These are phyloP conservation scores for Phialemoniopsis sp. DNA, from an alignment of 2,329 filamentous ascomycete species.

Conservation along the genomic window DNA sequence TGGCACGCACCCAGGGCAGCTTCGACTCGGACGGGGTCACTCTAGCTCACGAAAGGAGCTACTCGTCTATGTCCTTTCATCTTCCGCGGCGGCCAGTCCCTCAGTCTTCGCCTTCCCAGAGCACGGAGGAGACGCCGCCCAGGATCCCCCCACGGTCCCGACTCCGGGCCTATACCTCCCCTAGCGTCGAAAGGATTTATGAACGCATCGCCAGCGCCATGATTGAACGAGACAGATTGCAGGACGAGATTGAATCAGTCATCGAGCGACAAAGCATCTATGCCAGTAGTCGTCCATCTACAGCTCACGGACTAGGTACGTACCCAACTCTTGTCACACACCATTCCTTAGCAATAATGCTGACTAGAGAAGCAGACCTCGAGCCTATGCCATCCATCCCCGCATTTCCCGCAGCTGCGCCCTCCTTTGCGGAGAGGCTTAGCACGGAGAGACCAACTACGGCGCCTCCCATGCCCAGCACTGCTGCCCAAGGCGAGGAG, in stretches of 20 bases:
- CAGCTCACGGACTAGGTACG: conserved; percentile 36
- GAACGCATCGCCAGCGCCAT: conserved; percentile 53
- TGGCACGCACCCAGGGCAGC: conserved; percentile 25
- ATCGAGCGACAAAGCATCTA: conserved; percentile 59
- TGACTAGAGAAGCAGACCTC: conserved; percentile 25
- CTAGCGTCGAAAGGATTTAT: conserved; percentile 46
- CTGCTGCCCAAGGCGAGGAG: no score
- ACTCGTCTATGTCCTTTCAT: conserved; percentile 52
- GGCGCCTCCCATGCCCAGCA: conserved; percentile 14
- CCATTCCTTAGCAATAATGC: not conserved
- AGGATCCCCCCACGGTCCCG: conserved; percentile 41
- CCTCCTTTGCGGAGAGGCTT: conserved; percentile 53
- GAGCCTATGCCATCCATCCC: conserved; percentile 53
- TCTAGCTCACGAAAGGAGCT: conserved; percentile 35
- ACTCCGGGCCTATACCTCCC: conserved; percentile 37
- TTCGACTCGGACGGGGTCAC: conserved; percentile 27
- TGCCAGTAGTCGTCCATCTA: conserved; percentile 47
- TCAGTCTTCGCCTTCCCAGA: conserved; percentile 25
- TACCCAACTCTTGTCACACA: conserved; percentile 3
- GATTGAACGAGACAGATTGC: conserved; percentile 53
- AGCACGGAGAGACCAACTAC: conserved; percentile 38
- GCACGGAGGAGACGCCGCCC: conserved; percentile 23
- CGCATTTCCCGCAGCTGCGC: conserved; percentile 50
- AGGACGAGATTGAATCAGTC: conserved; percentile 56
- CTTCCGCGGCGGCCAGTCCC: conserved; percentile 42